phyloP scores from a whole-genome alignment of 805 yeast species.

The Kodamaea kaohsiungensis region DNA sequence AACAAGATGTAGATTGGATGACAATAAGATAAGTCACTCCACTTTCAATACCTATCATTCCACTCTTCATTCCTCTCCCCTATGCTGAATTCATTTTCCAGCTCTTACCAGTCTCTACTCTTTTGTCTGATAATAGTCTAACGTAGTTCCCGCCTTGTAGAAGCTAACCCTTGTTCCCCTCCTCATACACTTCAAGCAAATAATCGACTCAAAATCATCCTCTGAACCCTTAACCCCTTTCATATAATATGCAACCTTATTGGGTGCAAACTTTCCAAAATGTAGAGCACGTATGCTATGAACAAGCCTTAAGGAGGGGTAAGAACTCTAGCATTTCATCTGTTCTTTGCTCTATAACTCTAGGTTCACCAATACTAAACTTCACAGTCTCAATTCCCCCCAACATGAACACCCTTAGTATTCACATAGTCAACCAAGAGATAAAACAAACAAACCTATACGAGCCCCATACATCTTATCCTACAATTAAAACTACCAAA shows the following conservation, averaged over 20 bases:
- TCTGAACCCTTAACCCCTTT: neutral
- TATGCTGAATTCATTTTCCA: too few species aligned
- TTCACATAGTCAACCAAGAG: too few species aligned
- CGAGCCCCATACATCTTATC: too few species aligned
- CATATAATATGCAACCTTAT: neutral
- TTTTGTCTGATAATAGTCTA: neutral
- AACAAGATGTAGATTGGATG: neutral
- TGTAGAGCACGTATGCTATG: neutral
- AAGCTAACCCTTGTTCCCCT: neutral
- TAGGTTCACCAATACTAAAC: too few species aligned
- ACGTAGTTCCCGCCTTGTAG: neutral
- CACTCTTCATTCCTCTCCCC: too few species aligned
- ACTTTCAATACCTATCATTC: neutral
- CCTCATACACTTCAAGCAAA: neutral
- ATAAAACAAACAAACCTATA: too few species aligned
- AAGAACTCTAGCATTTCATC: too few species aligned
- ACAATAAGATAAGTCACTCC: neutral
- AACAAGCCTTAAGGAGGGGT: neutral
- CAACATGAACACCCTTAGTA: too few species aligned
- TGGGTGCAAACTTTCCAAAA: neutral
- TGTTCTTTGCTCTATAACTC: too few species aligned
- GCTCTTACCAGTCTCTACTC: too few species aligned
- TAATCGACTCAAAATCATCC: neutral
- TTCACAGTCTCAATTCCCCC: too few species aligned
- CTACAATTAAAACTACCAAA: too few species aligned